Percentiles rank a stretch among this genome's conserved stretches.
Conservation (phyloP, 768 basidiomycete species). For the Trametes meyenii region DNA sequence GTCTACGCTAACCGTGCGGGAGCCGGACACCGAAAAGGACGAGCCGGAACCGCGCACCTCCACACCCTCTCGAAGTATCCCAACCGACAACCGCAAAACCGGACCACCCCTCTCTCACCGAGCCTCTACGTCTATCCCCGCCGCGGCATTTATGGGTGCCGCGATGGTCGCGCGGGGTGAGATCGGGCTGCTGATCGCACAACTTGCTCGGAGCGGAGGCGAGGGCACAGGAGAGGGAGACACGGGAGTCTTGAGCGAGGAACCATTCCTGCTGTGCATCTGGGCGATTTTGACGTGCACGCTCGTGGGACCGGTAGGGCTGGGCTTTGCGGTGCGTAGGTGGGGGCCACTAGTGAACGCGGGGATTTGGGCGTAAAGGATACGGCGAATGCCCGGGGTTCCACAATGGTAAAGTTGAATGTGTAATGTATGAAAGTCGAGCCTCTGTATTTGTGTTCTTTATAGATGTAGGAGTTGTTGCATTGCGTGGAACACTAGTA, state of each 20-base stretch:
- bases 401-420: not conserved
- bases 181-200: constrained; percentile 64
- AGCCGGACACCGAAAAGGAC: not conserved
- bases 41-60: not conserved
- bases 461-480: too few species aligned
- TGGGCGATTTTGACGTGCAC: constrained; percentile 53
- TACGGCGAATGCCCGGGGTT: not conserved
- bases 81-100: not conserved
- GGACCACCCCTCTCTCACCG: not conserved
- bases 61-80: not conserved
- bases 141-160: constrained; percentile 33
- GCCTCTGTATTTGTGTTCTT: too few species aligned
- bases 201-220: constrained; percentile 38
- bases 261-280: constrained; percentile 43
- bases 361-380: constrained; percentile 10
- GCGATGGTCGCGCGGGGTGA: constrained; percentile 72
- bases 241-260: constrained; percentile 35
- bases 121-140: constrained; percentile 6
- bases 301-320: constrained; percentile 38
- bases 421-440: too few species aligned
- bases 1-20: not conserved
- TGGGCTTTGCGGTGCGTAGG: constrained; percentile 26
- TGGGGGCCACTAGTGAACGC: constrained; percentile 15
- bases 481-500: too few species aligned
- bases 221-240: constrained; percentile 3